Conservation (phyloP, 176 grass and related monocot genomes). For the Canna indica region DNA sequence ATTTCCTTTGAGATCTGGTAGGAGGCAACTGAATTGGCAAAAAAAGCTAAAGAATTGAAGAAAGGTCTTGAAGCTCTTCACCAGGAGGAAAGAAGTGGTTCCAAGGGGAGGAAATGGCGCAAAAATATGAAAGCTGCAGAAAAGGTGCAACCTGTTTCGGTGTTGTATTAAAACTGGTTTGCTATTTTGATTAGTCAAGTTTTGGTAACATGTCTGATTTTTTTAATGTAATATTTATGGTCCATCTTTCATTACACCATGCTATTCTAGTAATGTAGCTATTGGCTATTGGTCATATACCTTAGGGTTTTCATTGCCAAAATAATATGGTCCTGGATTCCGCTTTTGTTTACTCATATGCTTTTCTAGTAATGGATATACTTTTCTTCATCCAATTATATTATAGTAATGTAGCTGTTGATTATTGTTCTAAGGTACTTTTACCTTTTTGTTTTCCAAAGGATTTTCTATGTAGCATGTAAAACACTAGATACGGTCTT, state of each 20-base stretch:
- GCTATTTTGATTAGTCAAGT: background rate
- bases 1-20: slow-evolving; percentile 21
- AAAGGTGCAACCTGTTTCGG: slow-evolving; percentile 42
- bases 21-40: slow-evolving; percentile 94
- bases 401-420: background rate
- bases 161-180: slow-evolving; percentile 1
- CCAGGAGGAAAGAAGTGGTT: slow-evolving; percentile 86
- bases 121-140: slow-evolving; percentile 94
- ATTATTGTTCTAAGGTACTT: too few species aligned
- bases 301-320: background rate
- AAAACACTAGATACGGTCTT: too few species aligned
- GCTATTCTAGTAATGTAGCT: background rate
- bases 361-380: background rate
- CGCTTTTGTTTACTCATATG: background rate
- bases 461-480: too few species aligned
- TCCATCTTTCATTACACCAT: background rate
- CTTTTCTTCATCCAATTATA: background rate
- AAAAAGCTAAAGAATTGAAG: slow-evolving; percentile 90
- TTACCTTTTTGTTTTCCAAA: too few species aligned
- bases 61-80: slow-evolving; percentile 86
- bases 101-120: slow-evolving; percentile 90
- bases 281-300: background rate
- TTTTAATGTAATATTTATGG: background rate
- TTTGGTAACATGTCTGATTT: background rate
- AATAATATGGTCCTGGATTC: background rate